Base-by-base conservation (phyloP, 148 eudicot genomes). In the Heliamphora exappendiculata region DNA sequence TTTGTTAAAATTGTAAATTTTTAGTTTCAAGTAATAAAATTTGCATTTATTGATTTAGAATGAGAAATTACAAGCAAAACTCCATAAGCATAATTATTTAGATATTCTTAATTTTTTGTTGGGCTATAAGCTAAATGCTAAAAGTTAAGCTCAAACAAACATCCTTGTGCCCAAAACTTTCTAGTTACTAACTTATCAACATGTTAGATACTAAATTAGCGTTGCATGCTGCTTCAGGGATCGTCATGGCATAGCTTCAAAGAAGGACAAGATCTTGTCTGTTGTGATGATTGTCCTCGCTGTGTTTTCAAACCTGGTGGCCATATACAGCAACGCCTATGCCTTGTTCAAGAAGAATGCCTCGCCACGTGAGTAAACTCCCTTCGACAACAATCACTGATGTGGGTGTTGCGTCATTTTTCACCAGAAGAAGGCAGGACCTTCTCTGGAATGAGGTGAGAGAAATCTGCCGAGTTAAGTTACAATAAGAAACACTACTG, bases 261-360 rank as follows among this genome's bases (percentile, higher is more conserved):
- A 81, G 77, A 91, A 65, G 71, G 98, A 93, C 90, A 91, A 85
- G 89, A 82, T 91, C 37, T 58, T 93, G 44, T 82, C 86, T 28
- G 81, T 89, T 74, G 78, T 87, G 60, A 91, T 93, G 94, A 85
- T 93, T 63, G 80, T 75, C 62, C 86, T 93, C 28, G 98, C 98
- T 9, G 94, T 93, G 22, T 79, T 93, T 54, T 84, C 94, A 20
- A 88, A 91, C 73, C 14, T 84, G 80, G 84, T 91, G 78, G 98
- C 98, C 28, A 90, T 93, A 72, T 93, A 93, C 82, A 93, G 98
- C 79, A 89, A 93, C 65, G 93, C 92, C 0, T 84, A 83, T 74
- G 83, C 91, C 59, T 80, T 90, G 81, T 74, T 93, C 78, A 89
- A 87, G 83, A 74, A 80, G 72, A 76, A 78, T 16, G 70, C 73